Conservation (phyloP, 2,329 filamentous ascomycete species). For the Metarhizium rileyi region DNA sequence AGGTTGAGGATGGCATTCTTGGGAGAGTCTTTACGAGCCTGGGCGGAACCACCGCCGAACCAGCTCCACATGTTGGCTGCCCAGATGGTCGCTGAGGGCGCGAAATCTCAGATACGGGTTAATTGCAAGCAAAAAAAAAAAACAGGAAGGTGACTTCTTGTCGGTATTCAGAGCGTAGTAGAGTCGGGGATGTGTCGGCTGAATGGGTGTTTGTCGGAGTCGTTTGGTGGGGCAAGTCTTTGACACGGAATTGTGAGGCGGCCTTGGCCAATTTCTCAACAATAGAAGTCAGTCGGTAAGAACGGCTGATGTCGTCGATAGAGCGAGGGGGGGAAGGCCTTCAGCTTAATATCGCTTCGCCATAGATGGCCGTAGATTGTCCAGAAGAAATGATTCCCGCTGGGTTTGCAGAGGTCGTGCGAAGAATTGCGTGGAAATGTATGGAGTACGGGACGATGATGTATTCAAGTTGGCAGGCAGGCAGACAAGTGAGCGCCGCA, state of each 20-base stretch:
- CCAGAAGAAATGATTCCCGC: not conserved
- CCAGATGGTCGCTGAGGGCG: not conserved
- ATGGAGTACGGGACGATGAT: too few relatives aligned
- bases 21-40: constrained; percentile 84
- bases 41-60: constrained; percentile 76
- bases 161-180: not conserved
- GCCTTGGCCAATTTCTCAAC: not conserved
- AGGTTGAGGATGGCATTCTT: constrained; percentile 93
- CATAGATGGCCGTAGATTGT: not conserved
- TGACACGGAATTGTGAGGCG: constrained; percentile 3
- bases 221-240: constrained; percentile 4
- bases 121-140: not conserved
- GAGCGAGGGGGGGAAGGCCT: not conserved
- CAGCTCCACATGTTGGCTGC: constrained; percentile 61
- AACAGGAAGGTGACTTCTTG: not conserved
- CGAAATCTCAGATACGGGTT: not conserved
- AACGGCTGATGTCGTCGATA: not conserved
- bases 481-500: constrained; percentile 1
- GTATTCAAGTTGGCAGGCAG: too few relatives aligned
- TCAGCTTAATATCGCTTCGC: not conserved
- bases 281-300: not conserved
- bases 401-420: not conserved
- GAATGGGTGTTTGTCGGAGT: not conserved
- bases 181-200: not conserved
- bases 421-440: not conserved